Conservation (phyloP, 495 filamentous ascomycete genomes). For the Daldinia decipiens region DNA sequence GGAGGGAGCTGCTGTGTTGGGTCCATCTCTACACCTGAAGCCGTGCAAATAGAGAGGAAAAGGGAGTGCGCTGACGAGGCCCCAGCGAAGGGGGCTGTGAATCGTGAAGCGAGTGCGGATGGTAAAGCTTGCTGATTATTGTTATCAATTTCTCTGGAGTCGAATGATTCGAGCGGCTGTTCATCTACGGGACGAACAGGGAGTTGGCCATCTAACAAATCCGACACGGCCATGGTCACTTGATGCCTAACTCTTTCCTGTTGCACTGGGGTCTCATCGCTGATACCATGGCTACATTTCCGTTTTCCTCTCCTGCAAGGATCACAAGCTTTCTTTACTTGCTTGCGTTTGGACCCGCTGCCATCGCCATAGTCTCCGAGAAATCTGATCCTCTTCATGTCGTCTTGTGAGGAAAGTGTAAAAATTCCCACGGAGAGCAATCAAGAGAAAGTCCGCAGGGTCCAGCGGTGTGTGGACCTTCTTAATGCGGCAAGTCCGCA, state of each 20-base stretch:
- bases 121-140: conserved; percentile 6
- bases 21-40: conserved; percentile 8
- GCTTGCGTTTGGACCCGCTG: conserved; percentile 33
- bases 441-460: conserved; percentile 18
- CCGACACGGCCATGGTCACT: background rate
- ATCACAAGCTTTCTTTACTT: conserved; percentile 41
- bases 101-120: background rate
- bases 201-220: background rate
- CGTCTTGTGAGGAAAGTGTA: conserved; percentile 4
- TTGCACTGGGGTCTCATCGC: background rate
- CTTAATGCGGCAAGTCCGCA: conserved; percentile 29
- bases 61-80: conserved; percentile 29
- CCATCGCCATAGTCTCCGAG: conserved; percentile 33
- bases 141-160: background rate
- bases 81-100: conserved; percentile 21
- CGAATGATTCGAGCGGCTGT: conserved; percentile 7
- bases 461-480: conserved; percentile 28
- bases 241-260: background rate
- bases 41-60: conserved; percentile 15
- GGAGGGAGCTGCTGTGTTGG: conserved; percentile 10
- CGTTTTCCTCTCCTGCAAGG: conserved; percentile 44
- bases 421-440: background rate
- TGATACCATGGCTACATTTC: conserved; percentile 16
- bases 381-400: conserved; percentile 41
- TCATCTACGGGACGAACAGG: background rate